Base-by-base conservation (phyloP, 495 filamentous ascomycete species). In the Tuber indicum region DNA sequence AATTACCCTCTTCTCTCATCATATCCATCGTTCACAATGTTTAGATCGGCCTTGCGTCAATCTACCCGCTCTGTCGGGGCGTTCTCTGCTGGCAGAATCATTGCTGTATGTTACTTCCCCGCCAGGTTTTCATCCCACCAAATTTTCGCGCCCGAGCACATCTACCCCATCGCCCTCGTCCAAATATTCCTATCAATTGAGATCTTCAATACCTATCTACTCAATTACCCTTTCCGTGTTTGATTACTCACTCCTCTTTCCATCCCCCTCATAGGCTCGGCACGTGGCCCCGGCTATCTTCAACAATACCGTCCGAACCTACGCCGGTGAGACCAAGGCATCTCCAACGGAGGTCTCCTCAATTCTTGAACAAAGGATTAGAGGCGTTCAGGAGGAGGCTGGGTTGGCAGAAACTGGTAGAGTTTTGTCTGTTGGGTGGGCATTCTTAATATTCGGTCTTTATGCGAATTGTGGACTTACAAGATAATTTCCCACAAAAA, bases 401-500 rank as follows among this genome's bases (percentile, higher is more conserved):
- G 90, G 90, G 86, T 91, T 99, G 85, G 95, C 96, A 84, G 96
- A 99, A 91, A 99, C 96, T 81, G 96, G 96, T 85, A 94, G 96
- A 88, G 96, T 99, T 85, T 90, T 99, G 84, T 98, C 96, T 82
- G 94, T 99, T 86, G 96, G 96, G 96, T 99, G 96, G 85, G 95
- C 42, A 39, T 47, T 45, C 19, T 36, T 36, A 8, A 66, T 7
- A 17, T 66, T 36, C 58, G 58, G 58, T 26, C 26, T 17, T 16
- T 32, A 58, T 36, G 26, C 26, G 58, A 66, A 36, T 36, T 66
- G 58, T 36, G 26, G 58, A 14, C 26, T 66, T 36, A 66, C 58
- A 16, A 12, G n/a, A 66, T 36, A 66, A 36, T 58, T 66, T 36
- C 58, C 58, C 58, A 17, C 26, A 16, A 36, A 85, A 82, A 99